These are phyloP conservation scores for Trichophaea hybrida DNA, from an alignment of 2,329 filamentous ascomycete species.

Conservation along the genomic window DNA sequence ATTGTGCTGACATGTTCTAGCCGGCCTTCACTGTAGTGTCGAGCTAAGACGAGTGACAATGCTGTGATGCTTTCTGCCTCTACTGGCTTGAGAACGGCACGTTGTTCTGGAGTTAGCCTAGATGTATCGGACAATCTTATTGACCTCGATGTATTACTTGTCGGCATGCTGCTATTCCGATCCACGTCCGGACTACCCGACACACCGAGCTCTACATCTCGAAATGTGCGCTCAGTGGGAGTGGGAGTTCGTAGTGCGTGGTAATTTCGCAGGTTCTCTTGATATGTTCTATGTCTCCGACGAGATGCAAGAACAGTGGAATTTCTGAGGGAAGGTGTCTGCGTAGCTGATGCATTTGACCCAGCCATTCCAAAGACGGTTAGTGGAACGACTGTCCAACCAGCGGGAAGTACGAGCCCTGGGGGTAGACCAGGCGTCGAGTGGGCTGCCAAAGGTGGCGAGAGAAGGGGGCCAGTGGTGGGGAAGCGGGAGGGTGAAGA, in stretches of 20 bases:
- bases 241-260: constrained; percentile 14
- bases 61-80: constrained; percentile 5
- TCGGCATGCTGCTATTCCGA: neutral
- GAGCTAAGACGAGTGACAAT: constrained; percentile 5
- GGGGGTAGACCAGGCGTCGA: constrained; percentile 38
- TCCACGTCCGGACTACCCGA: neutral
- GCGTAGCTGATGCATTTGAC: neutral
- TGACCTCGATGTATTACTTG: neutral
- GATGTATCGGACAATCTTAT: neutral
- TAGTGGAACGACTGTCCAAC: constrained; percentile 51
- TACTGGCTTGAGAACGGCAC: constrained; percentile 9
- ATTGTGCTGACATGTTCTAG: neutral
- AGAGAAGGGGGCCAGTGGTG: too few relatives aligned
- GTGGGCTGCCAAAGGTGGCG: too few relatives aligned
- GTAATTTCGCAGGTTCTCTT: constrained; percentile 15
- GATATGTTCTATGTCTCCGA: constrained; percentile 12
- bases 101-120: constrained; percentile 8
- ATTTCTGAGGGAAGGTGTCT: neutral
- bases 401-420: constrained; percentile 48
- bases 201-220: neutral
- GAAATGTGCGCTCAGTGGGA: neutral
- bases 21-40: constrained; percentile 8
- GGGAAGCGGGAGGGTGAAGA: too few relatives aligned
- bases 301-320: constrained; percentile 8
- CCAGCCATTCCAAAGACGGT: constrained; percentile 11